Conservation (phyloP, 306 rosid species). For the Dryas drummondii region DNA sequence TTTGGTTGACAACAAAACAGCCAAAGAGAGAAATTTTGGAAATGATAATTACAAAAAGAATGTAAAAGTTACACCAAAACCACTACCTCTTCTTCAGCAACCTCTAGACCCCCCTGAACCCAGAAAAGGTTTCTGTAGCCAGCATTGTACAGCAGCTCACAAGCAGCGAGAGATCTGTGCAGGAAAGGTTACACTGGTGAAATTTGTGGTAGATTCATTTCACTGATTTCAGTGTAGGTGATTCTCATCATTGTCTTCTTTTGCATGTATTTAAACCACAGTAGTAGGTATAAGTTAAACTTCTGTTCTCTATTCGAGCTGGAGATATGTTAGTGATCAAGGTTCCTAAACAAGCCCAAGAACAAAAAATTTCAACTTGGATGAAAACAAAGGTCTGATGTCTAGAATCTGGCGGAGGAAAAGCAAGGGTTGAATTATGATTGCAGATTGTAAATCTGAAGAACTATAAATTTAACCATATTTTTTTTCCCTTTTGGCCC, state of each 20-base stretch:
- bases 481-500: neutral
- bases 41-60: slow-evolving; percentile 11
- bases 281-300: neutral
- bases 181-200: slow-evolving; percentile 10
- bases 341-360: neutral
- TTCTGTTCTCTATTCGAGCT: slow-evolving; percentile 7
- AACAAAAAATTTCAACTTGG: neutral
- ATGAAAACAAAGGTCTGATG: neutral
- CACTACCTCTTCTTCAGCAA: slow-evolving; percentile 86
- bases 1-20: slow-evolving; percentile 19
- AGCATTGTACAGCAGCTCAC: slow-evolving; percentile 72
- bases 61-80: neutral
- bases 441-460: neutral
- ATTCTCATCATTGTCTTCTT: neutral
- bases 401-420: neutral
- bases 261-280: neutral
- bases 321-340: neutral
- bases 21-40: neutral
- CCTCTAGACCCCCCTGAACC: slow-evolving; percentile 94
- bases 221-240: neutral
- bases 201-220: slow-evolving; percentile 3
- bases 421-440: neutral
- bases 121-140: slow-evolving; percentile 89
- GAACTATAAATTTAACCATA: too few relatives aligned
- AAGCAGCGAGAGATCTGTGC: slow-evolving; percentile 86